Evolutionary conservation across 108 stramenopile species (phyloP).

Genomic region (Cyclostephanos invisitatus): DNA sequence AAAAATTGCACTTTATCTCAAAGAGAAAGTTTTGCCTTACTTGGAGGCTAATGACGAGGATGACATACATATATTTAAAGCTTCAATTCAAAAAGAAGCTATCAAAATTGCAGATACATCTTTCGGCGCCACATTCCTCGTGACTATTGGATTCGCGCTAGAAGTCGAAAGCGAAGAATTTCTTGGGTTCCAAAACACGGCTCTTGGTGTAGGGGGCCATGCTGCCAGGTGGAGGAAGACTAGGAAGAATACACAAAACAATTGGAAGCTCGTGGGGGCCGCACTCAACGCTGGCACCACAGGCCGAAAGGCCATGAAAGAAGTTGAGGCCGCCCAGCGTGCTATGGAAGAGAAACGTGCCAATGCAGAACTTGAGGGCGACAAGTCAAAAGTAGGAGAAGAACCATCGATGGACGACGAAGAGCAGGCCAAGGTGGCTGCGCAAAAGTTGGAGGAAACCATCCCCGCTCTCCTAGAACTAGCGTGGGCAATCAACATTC

Average conservation of each 20-base stretch:
- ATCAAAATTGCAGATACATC: constrained; percentile 72
- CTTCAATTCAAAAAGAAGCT: constrained; percentile 57
- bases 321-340: constrained; percentile 69
- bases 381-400: constrained; percentile 16
- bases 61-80: constrained; percentile 42
- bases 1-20: constrained; percentile 70
- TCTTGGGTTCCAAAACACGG: constrained; percentile 69
- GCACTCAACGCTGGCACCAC: constrained; percentile 71
- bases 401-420: constrained; percentile 45
- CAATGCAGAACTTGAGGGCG: constrained; percentile 13
- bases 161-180: constrained; percentile 78
- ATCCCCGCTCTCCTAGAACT: constrained; percentile 78
- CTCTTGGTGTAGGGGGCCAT: constrained; percentile 76
- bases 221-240: constrained; percentile 68
- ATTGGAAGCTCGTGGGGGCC: constrained; percentile 67
- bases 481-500: constrained; percentile 80
- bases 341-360: constrained; percentile 42
- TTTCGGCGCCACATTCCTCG: constrained; percentile 71
- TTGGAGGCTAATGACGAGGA: constrained; percentile 60
- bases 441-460: constrained; percentile 64
- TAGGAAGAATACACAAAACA: constrained; percentile 51
- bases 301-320: constrained; percentile 72
- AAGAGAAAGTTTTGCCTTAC: constrained; percentile 62
- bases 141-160: constrained; percentile 78
- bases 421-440: constrained; percentile 64